These are phyloP conservation scores for Metschnikowia cerradonensis DNA, from an alignment of 805 yeast genomes.

Conservation along the genomic window DNA sequence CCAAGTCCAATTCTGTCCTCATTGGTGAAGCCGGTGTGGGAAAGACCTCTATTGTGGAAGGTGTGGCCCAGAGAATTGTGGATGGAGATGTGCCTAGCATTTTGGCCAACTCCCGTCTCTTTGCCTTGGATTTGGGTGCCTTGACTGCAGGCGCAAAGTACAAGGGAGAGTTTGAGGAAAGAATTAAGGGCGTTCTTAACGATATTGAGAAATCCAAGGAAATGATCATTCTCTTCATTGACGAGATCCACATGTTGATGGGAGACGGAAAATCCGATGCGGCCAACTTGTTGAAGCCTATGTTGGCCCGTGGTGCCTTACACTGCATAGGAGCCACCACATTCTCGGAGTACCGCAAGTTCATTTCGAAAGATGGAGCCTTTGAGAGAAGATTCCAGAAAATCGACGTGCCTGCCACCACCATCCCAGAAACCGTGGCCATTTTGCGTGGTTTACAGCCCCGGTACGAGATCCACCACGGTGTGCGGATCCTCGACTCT, in stretches of 20 bases:
- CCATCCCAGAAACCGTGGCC: slow-evolving; percentile 89
- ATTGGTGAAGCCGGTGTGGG: slow-evolving; percentile 99
- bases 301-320: slow-evolving; percentile 91
- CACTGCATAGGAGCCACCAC: slow-evolving; percentile 99
- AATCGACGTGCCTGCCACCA: slow-evolving; percentile 93
- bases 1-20: slow-evolving; percentile 92
- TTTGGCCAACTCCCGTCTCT: slow-evolving; percentile 73
- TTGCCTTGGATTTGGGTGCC: slow-evolving; percentile 91
- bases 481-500: slow-evolving; percentile 91
- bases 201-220: slow-evolving; percentile 87
- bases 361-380: slow-evolving; percentile 95
- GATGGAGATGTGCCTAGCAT: slow-evolving; percentile 94
- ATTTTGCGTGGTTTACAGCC: slow-evolving; percentile 94
- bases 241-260: slow-evolving; percentile 99
- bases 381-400: slow-evolving; percentile 98
- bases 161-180: slow-evolving; percentile 98
- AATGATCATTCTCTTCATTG: slow-evolving; percentile 87
- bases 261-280: slow-evolving; percentile 98
- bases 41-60: slow-evolving; percentile 96
- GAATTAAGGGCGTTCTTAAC: slow-evolving; percentile 92
- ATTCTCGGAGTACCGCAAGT: slow-evolving; percentile 86
- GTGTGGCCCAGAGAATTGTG: slow-evolving; percentile 95
- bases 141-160: slow-evolving; percentile 98
- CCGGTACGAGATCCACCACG: slow-evolving; percentile 94
- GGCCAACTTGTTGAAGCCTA: slow-evolving; percentile 94